Percentiles rank a stretch among this genome's conserved stretches.
These are phyloP conservation scores for Phytophthora boehmeriae DNA, from an alignment of 352 stramenopile genomes.

Conservation along the genomic window DNA sequence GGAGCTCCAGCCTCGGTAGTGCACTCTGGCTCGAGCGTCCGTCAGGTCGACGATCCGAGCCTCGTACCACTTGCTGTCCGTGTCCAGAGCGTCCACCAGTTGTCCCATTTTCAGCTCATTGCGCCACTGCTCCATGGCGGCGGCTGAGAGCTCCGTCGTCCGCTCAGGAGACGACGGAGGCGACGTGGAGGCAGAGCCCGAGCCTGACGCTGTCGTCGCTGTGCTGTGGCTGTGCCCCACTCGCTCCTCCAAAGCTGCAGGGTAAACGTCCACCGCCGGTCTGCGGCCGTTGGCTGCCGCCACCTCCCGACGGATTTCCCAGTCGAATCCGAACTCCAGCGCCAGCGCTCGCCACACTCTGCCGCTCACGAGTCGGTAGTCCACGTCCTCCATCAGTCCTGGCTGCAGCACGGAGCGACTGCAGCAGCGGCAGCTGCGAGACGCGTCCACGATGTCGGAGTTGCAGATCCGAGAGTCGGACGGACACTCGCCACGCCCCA, in stretches of 20 bases:
- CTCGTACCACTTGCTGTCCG: constrained; percentile 78
- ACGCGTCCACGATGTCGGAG: constrained; percentile 52
- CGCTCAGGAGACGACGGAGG: constrained; percentile 42
- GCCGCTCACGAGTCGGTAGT: constrained; percentile 72
- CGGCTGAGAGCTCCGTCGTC: constrained; percentile 27
- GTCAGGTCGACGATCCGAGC: constrained; percentile 51
- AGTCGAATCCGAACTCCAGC: constrained; percentile 67
- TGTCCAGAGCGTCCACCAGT: constrained; percentile 72
- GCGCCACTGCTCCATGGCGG: constrained; percentile 54
- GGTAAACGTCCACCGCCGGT: constrained; percentile 67
- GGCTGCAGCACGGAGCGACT: constrained; percentile 51
- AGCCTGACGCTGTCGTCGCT: constrained; percentile 1
- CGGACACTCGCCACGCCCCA: constrained; percentile 23
- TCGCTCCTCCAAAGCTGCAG: constrained; percentile 39
- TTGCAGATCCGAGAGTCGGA: constrained; percentile 37
- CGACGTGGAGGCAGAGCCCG: constrained; percentile 6
- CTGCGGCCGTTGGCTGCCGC: constrained; percentile 36
- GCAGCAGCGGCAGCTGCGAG: constrained; percentile 49
- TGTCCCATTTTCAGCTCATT: constrained; percentile 49
- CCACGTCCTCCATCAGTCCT: constrained; percentile 52
- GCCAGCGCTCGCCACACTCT: constrained; percentile 66
- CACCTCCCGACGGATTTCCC: constrained; percentile 64
- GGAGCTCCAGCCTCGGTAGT: constrained; percentile 96
- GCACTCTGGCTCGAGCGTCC: constrained; percentile 79
- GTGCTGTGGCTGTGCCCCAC: constrained; percentile 18